Conservation (phyloP, 1,284 basidiomycete species). For the Tylopilus orsonianus region DNA sequence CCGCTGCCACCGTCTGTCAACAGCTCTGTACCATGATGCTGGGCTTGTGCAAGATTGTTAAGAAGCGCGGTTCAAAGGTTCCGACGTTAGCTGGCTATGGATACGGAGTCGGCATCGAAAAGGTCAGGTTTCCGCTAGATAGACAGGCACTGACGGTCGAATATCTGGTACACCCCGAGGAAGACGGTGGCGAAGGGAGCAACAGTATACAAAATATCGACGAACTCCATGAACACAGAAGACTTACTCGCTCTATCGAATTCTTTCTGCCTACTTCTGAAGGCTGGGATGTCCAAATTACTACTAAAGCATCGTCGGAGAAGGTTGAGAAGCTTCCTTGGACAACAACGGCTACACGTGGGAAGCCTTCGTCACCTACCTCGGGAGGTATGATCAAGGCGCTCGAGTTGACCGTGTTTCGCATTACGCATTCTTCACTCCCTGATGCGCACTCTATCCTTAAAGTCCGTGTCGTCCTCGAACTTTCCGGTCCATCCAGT, state of each 20-base stretch:
- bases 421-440: slow-evolving; percentile 69
- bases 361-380: slow-evolving; percentile 37
- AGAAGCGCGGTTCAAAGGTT: slow-evolving; percentile 70
- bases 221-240: slow-evolving; percentile 59
- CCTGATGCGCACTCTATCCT: slow-evolving; percentile 75
- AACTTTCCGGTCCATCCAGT: slow-evolving; percentile 76
- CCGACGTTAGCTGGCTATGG: slow-evolving; percentile 82
- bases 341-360: slow-evolving; percentile 66
- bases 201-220: slow-evolving; percentile 49
- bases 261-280: slow-evolving; percentile 74
- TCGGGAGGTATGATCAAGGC: slow-evolving; percentile 36
- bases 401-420: slow-evolving; percentile 64
- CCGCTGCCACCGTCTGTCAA: slow-evolving; percentile 55
- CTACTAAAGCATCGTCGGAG: slow-evolving; percentile 68
- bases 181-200: slow-evolving; percentile 41
- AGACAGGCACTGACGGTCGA: slow-evolving; percentile 83
- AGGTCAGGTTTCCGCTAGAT: slow-evolving; percentile 74
- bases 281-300: slow-evolving; percentile 89
- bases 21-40: slow-evolving; percentile 83
- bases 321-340: slow-evolving; percentile 75
- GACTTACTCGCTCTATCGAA: slow-evolving; percentile 76
- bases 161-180: slow-evolving; percentile 81
- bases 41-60: slow-evolving; percentile 76
- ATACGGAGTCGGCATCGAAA: slow-evolving; percentile 77
- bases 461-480: slow-evolving; percentile 77